Base-by-base conservation (phyloP, 768 basidiomycete genomes). In the Leccinum disarticulatum region DNA sequence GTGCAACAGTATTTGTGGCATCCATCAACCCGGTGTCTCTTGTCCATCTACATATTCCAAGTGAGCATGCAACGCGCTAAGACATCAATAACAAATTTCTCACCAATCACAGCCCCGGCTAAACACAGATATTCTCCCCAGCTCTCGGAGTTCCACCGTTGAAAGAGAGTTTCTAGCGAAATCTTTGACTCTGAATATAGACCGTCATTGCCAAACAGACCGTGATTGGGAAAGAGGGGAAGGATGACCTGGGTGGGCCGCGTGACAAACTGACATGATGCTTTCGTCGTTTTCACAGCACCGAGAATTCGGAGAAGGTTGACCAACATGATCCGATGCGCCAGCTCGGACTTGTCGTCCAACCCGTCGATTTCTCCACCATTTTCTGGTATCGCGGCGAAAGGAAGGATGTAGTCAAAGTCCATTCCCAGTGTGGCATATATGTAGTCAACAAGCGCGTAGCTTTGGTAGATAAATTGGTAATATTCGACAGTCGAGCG, bases 101-200 rank as follows among this genome's bases (percentile, higher is more conserved):
- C 74, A 92, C 93, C 97, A 64, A 99, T 98, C 62, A 99, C 96
- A 41, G 97, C 96, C 52, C 97, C 97, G 49, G 95, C 95, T 55
- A 99, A 83, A 76, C 97, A 97, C 33, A 99, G 83, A 73, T 99
- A 98, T 77, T 98, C 95, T 60, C 96, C 96, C 97, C 97, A 99
- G 74, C 92, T 95, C 75, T 99, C 97, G 1, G 96, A 95, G 56
- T 80, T 87, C 97, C 97, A 99, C 41, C 97, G 87, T 74, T 96
- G 91, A 89, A 99, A 99, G 17, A 99, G 80, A 0, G 96, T 98
- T 78, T 99, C 97, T 54, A 99, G 80, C 4, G 95, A 93, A 62
- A 98, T 95, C 84, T 99, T 98, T 10, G 94, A 96, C 77, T 99
- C 97, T 1, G 95, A 94, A 74, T 99, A 99, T 43, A 99, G 80